Evolutionary conservation across 1,139 yeast species (phyloP), one percentile per base, ranked within the genome.

Genomic region (Geotrichum armillariae): DNA sequence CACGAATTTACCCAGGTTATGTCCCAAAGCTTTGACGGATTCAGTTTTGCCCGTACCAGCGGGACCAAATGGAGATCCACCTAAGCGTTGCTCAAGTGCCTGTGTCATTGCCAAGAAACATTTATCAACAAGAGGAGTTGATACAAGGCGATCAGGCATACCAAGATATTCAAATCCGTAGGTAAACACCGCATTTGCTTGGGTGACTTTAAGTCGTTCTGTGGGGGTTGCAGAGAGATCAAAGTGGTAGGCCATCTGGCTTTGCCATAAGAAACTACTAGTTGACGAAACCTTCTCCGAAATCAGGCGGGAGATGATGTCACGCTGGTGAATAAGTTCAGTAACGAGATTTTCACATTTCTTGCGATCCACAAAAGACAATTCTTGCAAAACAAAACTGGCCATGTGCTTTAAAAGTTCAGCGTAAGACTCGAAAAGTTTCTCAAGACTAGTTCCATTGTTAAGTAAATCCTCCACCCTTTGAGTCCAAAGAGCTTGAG

Each of bases 11-110:
- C 98, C 99, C 11, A 93, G 69, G 41, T 80, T 81, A 43, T 81
- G 81, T 1, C 95, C 97, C 27, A 91, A 72, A 0, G 96, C 88
- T 63, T 93, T 93, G 20, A 91, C 77, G 0, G 96, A 78, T 63
- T 93, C 99, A 0, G 99, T 93, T 64, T 93, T 91, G 37, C 98
- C 99, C 0, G 98, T 93, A 44, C 98, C 99, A 2, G 99, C 97
- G 1, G 99, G 98, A 0, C 99, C 99, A 67, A 85, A 83, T 0
- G 96, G 88, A 1, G 96, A 85, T 0, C 96, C 96, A n/a, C 98
- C 98, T 12, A 82, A 71, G 37, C 77, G 77, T 58, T 83, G 89
- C 33, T 79, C 77, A 23, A 90, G 66, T 0, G 97, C 94, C 56
- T 84, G 87, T 0, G 87, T 75, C 82, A 91, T 78, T 0, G 91